These are phyloP conservation scores for Alternaria ethzedia DNA, from an alignment of 2,329 filamentous ascomycete genomes.

Conservation along the genomic window DNA sequence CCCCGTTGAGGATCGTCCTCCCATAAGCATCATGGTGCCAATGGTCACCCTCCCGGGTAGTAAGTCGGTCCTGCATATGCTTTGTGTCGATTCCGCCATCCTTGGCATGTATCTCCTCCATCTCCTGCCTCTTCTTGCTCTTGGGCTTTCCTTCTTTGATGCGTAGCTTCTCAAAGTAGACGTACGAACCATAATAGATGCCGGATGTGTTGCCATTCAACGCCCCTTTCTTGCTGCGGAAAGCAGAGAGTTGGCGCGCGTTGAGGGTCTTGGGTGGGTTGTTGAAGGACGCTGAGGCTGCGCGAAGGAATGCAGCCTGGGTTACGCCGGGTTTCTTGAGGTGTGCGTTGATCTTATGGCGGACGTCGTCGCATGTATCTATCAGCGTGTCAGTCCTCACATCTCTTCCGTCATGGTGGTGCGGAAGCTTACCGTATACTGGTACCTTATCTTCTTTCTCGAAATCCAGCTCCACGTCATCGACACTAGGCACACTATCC, in stretches of 20 bases:
- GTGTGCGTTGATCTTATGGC: slow-evolving; percentile 62
- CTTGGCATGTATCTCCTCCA: slow-evolving; percentile 52
- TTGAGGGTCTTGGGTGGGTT: slow-evolving; percentile 49
- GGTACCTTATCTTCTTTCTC: slow-evolving; percentile 57
- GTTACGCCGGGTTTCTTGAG: slow-evolving; percentile 58
- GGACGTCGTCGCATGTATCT: slow-evolving; percentile 64
- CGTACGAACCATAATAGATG: slow-evolving; percentile 62
- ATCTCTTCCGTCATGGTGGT: too few relatives aligned
- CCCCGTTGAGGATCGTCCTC: not conserved
- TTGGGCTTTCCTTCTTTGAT: slow-evolving; percentile 61
- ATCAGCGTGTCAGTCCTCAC: not conserved
- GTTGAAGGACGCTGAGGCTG: slow-evolving; percentile 54
- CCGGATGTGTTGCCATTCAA: slow-evolving; percentile 56
- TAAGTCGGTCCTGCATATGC: not conserved
- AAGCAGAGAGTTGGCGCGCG: slow-evolving; percentile 55
- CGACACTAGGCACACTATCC: slow-evolving; percentile 33
- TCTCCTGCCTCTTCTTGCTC: slow-evolving; percentile 57
- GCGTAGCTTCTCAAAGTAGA: slow-evolving; percentile 66
- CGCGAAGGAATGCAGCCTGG: slow-evolving; percentile 60
- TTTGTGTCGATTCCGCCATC: slow-evolving; percentile 11
- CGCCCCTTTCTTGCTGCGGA: slow-evolving; percentile 59
- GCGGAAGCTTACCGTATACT: slow-evolving; percentile 52
- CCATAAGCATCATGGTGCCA: not conserved
- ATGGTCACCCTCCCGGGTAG: not conserved
- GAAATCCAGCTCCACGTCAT: slow-evolving; percentile 53